Evolutionary conservation across 2,329 filamentous ascomycete genomes (phyloP), one percentile per base, ranked within the genome.

Genomic region (Sclerotinia nivalis): DNA sequence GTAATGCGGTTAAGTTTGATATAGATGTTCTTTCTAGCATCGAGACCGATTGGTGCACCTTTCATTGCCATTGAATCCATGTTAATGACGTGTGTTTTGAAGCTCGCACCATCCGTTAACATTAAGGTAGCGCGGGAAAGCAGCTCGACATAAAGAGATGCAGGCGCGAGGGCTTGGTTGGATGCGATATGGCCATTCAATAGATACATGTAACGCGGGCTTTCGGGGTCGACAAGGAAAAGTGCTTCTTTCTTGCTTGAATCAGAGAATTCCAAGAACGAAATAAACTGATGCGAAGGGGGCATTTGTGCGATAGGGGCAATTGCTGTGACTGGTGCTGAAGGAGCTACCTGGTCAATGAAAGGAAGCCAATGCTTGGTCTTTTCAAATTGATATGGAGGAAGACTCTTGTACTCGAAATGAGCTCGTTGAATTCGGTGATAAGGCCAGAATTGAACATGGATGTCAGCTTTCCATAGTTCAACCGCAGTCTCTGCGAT

Each of bases 391-490:
- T 49, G 47, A n/a, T 49, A 49, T 10, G 47, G 18, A 9, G 79
- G 79, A 2, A 80, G 70, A 22, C 72, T 45, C 1, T 79, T 2
- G 1, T 55, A 61, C 4, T 54, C 55, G 49, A 76, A 77, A 0
- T 74, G 66, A 3, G 22, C n/a, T 49, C 64, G 75, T 68, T 80
- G 77, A 1, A 37, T 40, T 54, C 79, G 73, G 65, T 78, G 77
- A 0, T 73, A 65, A 78, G 80, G 80, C 72, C 76, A 79, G 25
- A 28, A 54, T 25, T 74, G 61, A 0, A 75, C 74, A 3, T 40
- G 49, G 1, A 76, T 37, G 4, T 78, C 77, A 4, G 62, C 43
- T 37, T 71, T 76, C 80, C 80, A 81, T 4, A 81, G 73, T 2
- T 62, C 58, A 7, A 66, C 15, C 1, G 73, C 74, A 3, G 74